Evolutionary conservation across 2,329 filamentous ascomycete species (phyloP), one percentile per base, ranked within the genome.

Genomic region (Calonectria henricotiae): DNA sequence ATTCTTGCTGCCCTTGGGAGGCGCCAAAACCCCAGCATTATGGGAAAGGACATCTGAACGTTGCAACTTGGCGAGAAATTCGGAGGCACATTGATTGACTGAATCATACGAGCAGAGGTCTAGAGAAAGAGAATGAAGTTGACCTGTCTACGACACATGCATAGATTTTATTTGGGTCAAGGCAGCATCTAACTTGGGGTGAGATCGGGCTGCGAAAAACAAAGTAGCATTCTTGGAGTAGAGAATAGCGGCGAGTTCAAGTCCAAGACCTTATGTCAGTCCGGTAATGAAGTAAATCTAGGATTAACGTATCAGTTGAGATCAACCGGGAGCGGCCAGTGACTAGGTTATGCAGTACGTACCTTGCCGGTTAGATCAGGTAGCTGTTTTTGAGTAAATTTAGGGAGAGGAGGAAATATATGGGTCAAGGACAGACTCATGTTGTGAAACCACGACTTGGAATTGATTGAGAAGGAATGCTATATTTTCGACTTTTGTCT

Each of bases 31-130:
- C 2, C 67, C 62, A 3, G 67, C 62, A 7, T 69, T 69, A 37
- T 69, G 51, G 13, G 62, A 69, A 15, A 69, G 62, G 30, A 69
- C 62, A 51, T 69, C 67, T 20, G 65, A 17, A 6, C 67, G 62
- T 5, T 23, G 1, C 9, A 51, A 62, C 7, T 55, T 27, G 9
- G 62, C 27, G 5, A 65, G 67, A 30, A 69, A 69, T 9, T 54
- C 43, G 9, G 41, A 25, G 23, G 46, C n/a, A 4, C 35, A 54
- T 2, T 44, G 17, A 4, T 62, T 62, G n/a, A 62, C 41, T 25
- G 54, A 62, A 27, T 46, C 49, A 11, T 65, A 62, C n/a, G 51
- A 65, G 8, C 43, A 23, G 6, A 65, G 54, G 27, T 65, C 62
- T 23, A 69, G 39, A 32, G 27, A 23, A n/a, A 62, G 44, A 3